These are phyloP conservation scores for Selaginella moellendorffii DNA, from an alignment of 75 land plant species.

Conservation along the genomic window DNA sequence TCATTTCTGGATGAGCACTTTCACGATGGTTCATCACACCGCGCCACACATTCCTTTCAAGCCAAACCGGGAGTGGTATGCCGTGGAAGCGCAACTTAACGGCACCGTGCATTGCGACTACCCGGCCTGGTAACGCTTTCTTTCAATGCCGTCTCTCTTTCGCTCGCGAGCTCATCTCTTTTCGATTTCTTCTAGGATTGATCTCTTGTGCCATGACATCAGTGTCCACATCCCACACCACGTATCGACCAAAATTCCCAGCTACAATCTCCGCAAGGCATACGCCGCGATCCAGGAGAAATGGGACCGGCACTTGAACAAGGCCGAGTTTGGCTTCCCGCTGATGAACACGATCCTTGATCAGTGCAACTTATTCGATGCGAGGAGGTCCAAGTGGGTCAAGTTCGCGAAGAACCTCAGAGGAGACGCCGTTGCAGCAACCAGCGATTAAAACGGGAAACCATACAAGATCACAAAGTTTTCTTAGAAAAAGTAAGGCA, in stretches of 20 bases:
- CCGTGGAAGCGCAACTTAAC: constrained; percentile 12
- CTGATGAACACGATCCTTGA: constrained; percentile 11
- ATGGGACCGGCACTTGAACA: constrained; percentile 18
- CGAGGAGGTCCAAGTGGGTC: constrained; percentile 14
- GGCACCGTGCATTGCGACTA: constrained; percentile 19
- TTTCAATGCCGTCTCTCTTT: too few species aligned
- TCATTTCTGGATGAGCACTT: constrained; percentile 20
- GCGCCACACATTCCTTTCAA: constrained; percentile 20
- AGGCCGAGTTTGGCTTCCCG: constrained; percentile 14
- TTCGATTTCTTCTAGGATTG: constrained; percentile 9
- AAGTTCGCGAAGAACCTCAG: constrained; percentile 12
- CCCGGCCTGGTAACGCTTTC: constrained; percentile 11
- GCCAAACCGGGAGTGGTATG: constrained; percentile 10
- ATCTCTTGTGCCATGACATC: constrained; percentile 15
- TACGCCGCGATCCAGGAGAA: constrained; percentile 11
- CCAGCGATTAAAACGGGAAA: too few species aligned
- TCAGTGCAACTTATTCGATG: constrained; percentile 16
- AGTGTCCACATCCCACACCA: constrained; percentile 19
- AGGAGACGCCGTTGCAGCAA: constrained; percentile 4
- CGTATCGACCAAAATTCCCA: constrained; percentile 13
- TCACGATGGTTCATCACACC: constrained; percentile 18
- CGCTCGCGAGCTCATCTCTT: too few species aligned
- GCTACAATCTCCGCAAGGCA: constrained; percentile 18
- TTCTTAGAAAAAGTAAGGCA: too few species aligned
- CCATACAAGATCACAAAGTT: too few species aligned